Evolutionary conservation across 1,284 basidiomycete species (phyloP), one percentile per base, ranked within the genome.

Genomic region (Uromyces viciae-fabae): DNA sequence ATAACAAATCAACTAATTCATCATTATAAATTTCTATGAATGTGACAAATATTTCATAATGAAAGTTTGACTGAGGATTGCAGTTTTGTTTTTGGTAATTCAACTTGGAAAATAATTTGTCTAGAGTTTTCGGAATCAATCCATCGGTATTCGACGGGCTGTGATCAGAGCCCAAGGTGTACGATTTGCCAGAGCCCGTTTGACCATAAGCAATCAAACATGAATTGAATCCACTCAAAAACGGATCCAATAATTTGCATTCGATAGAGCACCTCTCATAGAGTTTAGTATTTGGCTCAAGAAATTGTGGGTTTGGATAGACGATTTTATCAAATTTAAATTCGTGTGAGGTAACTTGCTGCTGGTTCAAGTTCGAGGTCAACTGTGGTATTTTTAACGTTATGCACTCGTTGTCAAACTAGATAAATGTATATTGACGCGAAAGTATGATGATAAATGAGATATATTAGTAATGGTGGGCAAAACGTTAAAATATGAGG

Each of bases 11-110:
- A n/a, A 71, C 28, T 31, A 80, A 33, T 49, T 80, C 77, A 49
- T 80, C 77, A 46, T 80, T 80, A 49, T 80, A 80, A 19, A 80
- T 71, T 60, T 80, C 77, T 42, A 80, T 49, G 17, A 80, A 80
- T 28, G 68, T 43, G 31, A 64, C 69, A 7, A 64, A 15, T 2
- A 54, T 36, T 28, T 79, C 52, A 11, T 40, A 11, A 25, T 31
- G 40, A 1, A 11, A 22, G 3, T 56, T 28, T 19, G 15, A 58
- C 19, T 58, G 31, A n/a, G n/a, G n/a, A n/a, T n/a, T n/a, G n/a
- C n/a, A n/a, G 19, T 60, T 31, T 0, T 9, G n/a, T 2, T 72
- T 1, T 25, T 40, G 8, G 17, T 58, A 19, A 14, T 42, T 56
- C 15, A 71, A 28, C 4, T 80, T 73, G 40, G 25, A 28, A 62